phyloP scores from a whole-genome alignment of 1,284 basidiomycete genomes.

The Ceratobasidium papillatum region DNA sequence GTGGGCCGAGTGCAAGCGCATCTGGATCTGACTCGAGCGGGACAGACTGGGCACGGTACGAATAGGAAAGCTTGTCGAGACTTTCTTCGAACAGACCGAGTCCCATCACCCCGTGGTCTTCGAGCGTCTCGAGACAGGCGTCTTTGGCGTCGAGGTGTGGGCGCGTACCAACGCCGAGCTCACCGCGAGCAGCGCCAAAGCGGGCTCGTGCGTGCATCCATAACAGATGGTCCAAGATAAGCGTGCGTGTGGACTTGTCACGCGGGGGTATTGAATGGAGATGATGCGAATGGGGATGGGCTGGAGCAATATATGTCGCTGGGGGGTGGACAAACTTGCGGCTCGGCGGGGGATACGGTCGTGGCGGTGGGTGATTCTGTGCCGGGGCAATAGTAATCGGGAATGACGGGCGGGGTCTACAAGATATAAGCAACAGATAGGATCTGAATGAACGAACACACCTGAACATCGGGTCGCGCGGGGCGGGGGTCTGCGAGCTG shows the following conservation, averaged over 20 bases:
- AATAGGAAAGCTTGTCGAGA: conserved; percentile 35
- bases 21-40: conserved; percentile 66
- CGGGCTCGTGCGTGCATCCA: conserved; percentile 84
- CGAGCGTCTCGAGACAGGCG: conserved; percentile 44
- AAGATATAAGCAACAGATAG: neutral
- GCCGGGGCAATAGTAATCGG: conserved; percentile 23
- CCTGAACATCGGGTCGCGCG: conserved; percentile 28
- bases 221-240: conserved; percentile 83
- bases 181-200: conserved; percentile 79
- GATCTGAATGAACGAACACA: conserved; percentile 6
- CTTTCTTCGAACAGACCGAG: conserved; percentile 37
- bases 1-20: conserved; percentile 57
- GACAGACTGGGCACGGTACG: neutral
- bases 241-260: conserved; percentile 79
- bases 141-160: conserved; percentile 45
- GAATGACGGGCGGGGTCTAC: conserved; percentile 14
- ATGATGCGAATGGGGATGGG: conserved; percentile 61
- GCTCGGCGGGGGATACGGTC: neutral
- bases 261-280: conserved; percentile 77
- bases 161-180: conserved; percentile 80
- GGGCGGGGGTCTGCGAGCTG: conserved; percentile 25
- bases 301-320: conserved; percentile 48
- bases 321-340: conserved; percentile 22
- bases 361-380: conserved; percentile 27
- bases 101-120: conserved; percentile 38